Percentiles rank a stretch among this genome's conserved stretches.
These are phyloP conservation scores for Immersiella caudata DNA, from an alignment of 495 filamentous ascomycete species.

Conservation along the genomic window DNA sequence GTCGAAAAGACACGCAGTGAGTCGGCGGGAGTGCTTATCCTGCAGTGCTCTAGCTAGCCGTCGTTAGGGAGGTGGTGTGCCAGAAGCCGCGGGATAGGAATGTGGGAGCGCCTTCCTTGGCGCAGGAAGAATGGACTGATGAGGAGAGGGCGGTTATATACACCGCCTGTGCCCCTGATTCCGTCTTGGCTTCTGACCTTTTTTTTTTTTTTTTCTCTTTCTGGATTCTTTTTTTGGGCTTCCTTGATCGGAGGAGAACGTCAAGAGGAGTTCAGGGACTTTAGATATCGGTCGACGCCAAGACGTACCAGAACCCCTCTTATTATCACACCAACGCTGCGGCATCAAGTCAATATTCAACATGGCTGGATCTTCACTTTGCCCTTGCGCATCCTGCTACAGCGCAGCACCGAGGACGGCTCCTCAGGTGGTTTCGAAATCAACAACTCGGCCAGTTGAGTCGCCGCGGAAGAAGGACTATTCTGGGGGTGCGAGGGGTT, in stretches of 20 bases:
- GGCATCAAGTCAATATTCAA: not conserved
- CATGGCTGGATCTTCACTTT: conserved; percentile 20
- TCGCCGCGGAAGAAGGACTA: not conserved
- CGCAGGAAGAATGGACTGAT: not conserved
- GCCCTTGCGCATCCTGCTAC: conserved; percentile 34
- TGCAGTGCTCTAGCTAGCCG: not conserved
- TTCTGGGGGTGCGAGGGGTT: not conserved
- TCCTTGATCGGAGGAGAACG: not conserved
- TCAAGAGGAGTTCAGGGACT: not conserved
- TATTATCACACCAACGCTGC: not conserved
- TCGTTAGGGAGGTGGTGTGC: not conserved
- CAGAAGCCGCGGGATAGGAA: not conserved
- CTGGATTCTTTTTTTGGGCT: not conserved
- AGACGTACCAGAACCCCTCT: not conserved
- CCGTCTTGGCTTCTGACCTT: not conserved
- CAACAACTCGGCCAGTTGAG: not conserved
- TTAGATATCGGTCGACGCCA: not conserved
- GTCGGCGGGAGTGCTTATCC: not conserved
- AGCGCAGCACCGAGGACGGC: conserved; percentile 6
- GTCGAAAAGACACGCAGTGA: not conserved
- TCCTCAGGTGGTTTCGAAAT: not conserved
- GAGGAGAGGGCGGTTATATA: not conserved
- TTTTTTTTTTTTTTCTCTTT: not conserved
- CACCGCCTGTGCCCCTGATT: not conserved
- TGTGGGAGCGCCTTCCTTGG: not conserved